Evolutionary conservation across 1,284 basidiomycete genomes (phyloP).

Genomic region (Sporisorium sorghi): DNA sequence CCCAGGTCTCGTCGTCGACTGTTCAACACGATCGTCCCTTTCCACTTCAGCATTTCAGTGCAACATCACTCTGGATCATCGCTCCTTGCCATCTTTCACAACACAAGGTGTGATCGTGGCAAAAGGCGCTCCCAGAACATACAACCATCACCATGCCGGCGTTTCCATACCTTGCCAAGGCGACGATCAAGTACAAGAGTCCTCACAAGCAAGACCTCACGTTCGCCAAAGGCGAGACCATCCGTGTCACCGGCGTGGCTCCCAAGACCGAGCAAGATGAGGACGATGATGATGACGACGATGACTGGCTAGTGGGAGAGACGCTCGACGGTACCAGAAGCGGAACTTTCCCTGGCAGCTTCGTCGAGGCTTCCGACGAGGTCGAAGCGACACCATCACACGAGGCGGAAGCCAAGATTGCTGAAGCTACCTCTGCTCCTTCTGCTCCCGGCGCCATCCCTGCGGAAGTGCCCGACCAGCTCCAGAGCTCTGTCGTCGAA

Average conservation of each 20-base stretch:
- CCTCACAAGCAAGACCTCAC: conserved; percentile 63
- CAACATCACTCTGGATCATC: background rate
- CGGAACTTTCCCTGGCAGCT: conserved; percentile 68
- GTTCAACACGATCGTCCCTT: background rate
- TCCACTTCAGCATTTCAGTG: background rate
- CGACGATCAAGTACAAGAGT: conserved; percentile 63
- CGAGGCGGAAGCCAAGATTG: conserved; percentile 33
- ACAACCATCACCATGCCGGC: conserved; percentile 22
- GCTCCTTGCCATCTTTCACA: background rate
- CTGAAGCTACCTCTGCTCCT: conserved; percentile 22
- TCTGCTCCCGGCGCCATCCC: conserved; percentile 34
- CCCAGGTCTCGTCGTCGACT: background rate
- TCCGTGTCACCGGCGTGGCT: conserved; percentile 63
- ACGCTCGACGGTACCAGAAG: conserved; percentile 56
- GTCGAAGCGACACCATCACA: conserved; percentile 50
- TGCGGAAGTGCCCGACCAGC: conserved; percentile 17
- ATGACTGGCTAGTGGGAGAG: conserved; percentile 69
- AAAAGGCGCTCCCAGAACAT: conserved; percentile 3
- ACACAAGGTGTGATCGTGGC: background rate
- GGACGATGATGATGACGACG: conserved; percentile 68
- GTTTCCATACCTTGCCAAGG: conserved; percentile 56
- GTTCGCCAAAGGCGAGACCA: conserved; percentile 65
- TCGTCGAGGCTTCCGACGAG: conserved; percentile 57
- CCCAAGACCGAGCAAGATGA: conserved; percentile 54
- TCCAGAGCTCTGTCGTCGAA: conserved; percentile 27